Evolutionary conservation across 108 stramenopile genomes (phyloP).

Genomic region (Nannochloropsis gaditana): DNA sequence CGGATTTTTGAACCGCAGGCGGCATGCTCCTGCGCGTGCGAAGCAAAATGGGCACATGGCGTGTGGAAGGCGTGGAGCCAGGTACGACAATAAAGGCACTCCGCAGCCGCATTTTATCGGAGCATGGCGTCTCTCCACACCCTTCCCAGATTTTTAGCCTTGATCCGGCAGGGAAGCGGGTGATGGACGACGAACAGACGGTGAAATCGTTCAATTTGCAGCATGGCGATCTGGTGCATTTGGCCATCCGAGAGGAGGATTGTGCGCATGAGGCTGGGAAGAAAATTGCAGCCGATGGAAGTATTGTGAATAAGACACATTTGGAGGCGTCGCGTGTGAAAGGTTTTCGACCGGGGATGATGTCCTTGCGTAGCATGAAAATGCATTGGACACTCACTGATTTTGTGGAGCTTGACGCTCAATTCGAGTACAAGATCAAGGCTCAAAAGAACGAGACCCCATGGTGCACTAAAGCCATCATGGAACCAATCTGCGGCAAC

Average conservation of each 20-base stretch:
- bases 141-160: slow-evolving; percentile 32
- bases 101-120: slow-evolving; percentile 25
- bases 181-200: slow-evolving; percentile 25
- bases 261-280: slow-evolving; percentile 37
- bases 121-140: slow-evolving; percentile 42
- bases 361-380: slow-evolving; percentile 82
- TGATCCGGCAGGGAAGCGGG: slow-evolving; percentile 26
- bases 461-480: slow-evolving; percentile 21
- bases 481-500: not conserved
- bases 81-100: slow-evolving; percentile 38
- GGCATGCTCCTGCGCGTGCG: slow-evolving; percentile 55
- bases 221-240: slow-evolving; percentile 48
- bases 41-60: slow-evolving; percentile 48
- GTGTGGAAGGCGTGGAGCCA: slow-evolving; percentile 45
- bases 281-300: slow-evolving; percentile 52
- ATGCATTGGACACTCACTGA: slow-evolving; percentile 93
- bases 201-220: slow-evolving; percentile 31
- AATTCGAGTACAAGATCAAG: slow-evolving; percentile 79
- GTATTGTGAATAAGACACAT: slow-evolving; percentile 49
- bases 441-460: slow-evolving; percentile 63
- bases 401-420: slow-evolving; percentile 83
- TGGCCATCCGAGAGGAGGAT: slow-evolving; percentile 37
- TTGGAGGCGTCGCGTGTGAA: slow-evolving; percentile 46
- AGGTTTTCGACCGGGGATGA: slow-evolving; percentile 83
- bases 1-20: not conserved